These are phyloP conservation scores for Backusella mclennaniae DNA, from an alignment of 192 early-diverging fungal species.

Conservation along the genomic window DNA sequence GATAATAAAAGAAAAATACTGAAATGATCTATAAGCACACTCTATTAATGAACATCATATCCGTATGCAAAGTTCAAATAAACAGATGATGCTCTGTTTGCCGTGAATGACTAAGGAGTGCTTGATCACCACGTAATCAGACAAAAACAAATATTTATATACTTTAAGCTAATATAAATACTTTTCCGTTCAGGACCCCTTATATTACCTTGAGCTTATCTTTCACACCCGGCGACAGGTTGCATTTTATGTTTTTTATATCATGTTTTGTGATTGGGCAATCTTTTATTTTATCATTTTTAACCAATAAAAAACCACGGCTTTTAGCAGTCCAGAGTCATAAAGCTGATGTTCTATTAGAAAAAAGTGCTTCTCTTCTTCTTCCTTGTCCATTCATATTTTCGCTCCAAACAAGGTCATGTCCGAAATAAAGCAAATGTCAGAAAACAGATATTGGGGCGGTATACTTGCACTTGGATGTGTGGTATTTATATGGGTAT, in stretches of 20 bases:
- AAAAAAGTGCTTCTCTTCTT: background rate
- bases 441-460: conserved; percentile 14
- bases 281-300: conserved; percentile 14
- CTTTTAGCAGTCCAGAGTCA: background rate
- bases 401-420: background rate
- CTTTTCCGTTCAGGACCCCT: too few species aligned
- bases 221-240: background rate
- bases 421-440: background rate
- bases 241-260: background rate
- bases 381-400: background rate
- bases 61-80: background rate
- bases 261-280: background rate
- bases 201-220: background rate
- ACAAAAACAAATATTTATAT: background rate
- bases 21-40: too few species aligned
- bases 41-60: background rate
- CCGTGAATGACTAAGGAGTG: background rate
- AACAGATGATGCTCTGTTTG: background rate
- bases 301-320: background rate
- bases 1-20: background rate
- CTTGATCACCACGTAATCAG: background rate
- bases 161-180: too few species aligned
- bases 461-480: conserved; percentile 62
- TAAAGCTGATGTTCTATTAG: background rate
- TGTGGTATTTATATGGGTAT: conserved; percentile 81